phyloP scores from a whole-genome alignment of 2,329 filamentous ascomycete species.

The Ascocoryne sarcoides region DNA sequence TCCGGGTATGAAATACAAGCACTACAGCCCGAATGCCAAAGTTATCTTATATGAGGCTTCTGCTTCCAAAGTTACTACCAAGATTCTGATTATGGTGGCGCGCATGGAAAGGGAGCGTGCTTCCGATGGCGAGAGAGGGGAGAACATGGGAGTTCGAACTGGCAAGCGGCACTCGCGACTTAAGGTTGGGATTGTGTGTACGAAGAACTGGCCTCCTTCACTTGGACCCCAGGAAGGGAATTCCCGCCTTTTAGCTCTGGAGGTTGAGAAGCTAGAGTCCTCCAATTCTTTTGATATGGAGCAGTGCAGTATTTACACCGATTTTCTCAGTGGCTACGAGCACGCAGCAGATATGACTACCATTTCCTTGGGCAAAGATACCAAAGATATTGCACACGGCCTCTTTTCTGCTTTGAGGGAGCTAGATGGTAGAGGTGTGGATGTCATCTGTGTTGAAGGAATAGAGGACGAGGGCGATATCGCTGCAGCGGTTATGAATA shows the following conservation, averaged over 20 bases:
- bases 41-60: slow-evolving; percentile 71
- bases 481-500: slow-evolving; percentile 80
- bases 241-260: not conserved
- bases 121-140: slow-evolving; percentile 2
- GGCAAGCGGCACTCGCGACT: slow-evolving; percentile 3
- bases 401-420: slow-evolving; percentile 82
- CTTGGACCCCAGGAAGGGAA: slow-evolving; percentile 14
- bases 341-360: slow-evolving; percentile 40
- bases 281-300: slow-evolving; percentile 9
- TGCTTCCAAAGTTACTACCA: slow-evolving; percentile 18
- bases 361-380: slow-evolving; percentile 62
- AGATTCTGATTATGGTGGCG: slow-evolving; percentile 14
- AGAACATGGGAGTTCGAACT: slow-evolving; percentile 9
- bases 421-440: slow-evolving; percentile 69
- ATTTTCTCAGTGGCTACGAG: not conserved
- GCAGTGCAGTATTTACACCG: not conserved
- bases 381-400: slow-evolving; percentile 69
- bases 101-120: too few species aligned
- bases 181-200: slow-evolving; percentile 32
- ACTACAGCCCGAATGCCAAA: slow-evolving; percentile 85
- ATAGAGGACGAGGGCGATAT: slow-evolving; percentile 72
- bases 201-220: slow-evolving; percentile 30
- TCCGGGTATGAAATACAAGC: slow-evolving; percentile 98
- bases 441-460: slow-evolving; percentile 86
- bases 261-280: not conserved